Evolutionary conservation across 495 filamentous ascomycete species (phyloP), one percentile per base, ranked within the genome.

Genomic region (Podospora appendiculata): DNA sequence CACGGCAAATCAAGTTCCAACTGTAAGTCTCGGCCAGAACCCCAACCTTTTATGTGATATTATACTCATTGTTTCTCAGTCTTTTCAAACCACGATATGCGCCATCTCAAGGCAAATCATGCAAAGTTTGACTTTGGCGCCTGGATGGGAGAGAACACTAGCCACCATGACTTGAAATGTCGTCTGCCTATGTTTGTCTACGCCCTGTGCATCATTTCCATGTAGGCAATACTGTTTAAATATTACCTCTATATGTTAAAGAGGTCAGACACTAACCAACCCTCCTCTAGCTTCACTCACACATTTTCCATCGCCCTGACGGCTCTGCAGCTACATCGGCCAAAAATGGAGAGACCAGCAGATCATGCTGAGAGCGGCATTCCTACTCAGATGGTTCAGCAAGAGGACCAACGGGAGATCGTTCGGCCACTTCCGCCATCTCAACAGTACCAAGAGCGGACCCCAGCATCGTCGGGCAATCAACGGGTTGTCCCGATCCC

Each of bases 241-340:
- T 32, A 14, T 16, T 5, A 25, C 5, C 25, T 25, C 40, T 2
- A 11, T 18, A n/a, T 12, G 10, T 11, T 41, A 6, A n/a, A n/a
- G 14, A 3, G 7, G 10, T 1, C 42, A 33, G 12, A 25, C 11
- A 34, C 53, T 50, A 34, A 45, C 18, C 7, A 8, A 25, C 13
- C 17, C 16, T 32, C 5, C 16, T 18, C 38, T 16, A 51, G 53
- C 14, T 48, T 55, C 17, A 55, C 52, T 8, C 47, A 55, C 47
- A 52, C 53, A 0, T 40, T 52, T 17, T 52, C 56, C 0, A 51
- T 58, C 2, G 41, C 52, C 42, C 41, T 55, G 36, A 58, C 52
- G 25, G 48, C 14, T 5, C 34, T 52, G 32, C 53, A 48, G 32
- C 38, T 48, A 7, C 48, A 55, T 34, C 38, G 41, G 45, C 42